These are phyloP conservation scores for Apiotrichum siamense DNA, from an alignment of 1,284 basidiomycete species.

Conservation along the genomic window DNA sequence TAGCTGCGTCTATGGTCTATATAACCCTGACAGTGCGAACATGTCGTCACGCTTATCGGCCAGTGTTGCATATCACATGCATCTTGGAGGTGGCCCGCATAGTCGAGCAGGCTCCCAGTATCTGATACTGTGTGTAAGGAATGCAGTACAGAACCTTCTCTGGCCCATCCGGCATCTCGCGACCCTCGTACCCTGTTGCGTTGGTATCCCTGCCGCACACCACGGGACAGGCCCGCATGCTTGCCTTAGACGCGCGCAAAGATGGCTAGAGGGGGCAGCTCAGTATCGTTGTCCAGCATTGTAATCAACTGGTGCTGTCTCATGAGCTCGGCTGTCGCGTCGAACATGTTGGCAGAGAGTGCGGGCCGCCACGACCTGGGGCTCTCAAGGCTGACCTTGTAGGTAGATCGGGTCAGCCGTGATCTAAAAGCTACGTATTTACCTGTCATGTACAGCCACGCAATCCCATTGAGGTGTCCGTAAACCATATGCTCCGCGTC, in stretches of 20 bases:
- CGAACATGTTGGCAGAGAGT: neutral
- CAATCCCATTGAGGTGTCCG: slow-evolving; percentile 8
- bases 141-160: slow-evolving; percentile 1
- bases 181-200: slow-evolving; percentile 2
- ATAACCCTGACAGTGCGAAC: neutral
- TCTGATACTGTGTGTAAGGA: neutral
- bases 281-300: slow-evolving; percentile 6
- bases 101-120: slow-evolving; percentile 1
- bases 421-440: neutral
- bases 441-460: slow-evolving; percentile 16
- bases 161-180: slow-evolving; percentile 3
- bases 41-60: neutral
- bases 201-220: neutral
- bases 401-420: too few relatives aligned
- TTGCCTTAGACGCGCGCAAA: slow-evolving; percentile 6
- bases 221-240: neutral
- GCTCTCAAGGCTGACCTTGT: slow-evolving; percentile 4
- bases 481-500: neutral
- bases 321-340: slow-evolving; percentile 4
- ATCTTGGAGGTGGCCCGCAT: neutral
- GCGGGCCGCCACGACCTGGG: neutral
- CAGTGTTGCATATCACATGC: neutral
- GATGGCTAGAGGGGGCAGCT: slow-evolving; percentile 2
- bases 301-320: neutral
- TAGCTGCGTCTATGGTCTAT: slow-evolving; percentile 7